Evolutionary conservation across 2,329 filamentous ascomycete genomes (phyloP).

Genomic region (Erysiphe pulchra): DNA sequence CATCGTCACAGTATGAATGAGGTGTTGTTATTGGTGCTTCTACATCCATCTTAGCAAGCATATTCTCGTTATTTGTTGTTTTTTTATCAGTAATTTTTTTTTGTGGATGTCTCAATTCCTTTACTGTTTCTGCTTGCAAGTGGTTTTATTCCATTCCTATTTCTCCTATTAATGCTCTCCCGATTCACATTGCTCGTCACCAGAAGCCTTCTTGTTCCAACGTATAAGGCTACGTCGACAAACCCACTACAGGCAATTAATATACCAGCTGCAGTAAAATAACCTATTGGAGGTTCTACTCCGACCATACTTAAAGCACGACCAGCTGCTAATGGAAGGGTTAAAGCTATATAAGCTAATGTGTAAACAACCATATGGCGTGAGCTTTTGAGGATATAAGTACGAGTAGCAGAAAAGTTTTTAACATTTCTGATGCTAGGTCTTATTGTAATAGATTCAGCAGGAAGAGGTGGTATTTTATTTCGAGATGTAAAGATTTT

Average conservation of each 20-base stretch:
- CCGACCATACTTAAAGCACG: conserved; percentile 22
- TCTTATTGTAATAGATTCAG: not conserved
- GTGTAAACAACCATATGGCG: conserved; percentile 26
- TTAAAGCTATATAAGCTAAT: conserved; percentile 22
- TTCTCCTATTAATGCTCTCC: not conserved
- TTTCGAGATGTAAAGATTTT: too few species aligned
- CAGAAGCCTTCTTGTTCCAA: conserved; percentile 6
- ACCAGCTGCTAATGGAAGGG: conserved; percentile 23
- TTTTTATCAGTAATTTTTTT: too few species aligned
- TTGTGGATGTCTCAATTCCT: too few species aligned
- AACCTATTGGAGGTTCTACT: conserved; percentile 2
- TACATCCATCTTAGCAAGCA: too few species aligned
- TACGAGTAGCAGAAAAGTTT: conserved; percentile 4
- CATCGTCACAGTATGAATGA: too few species aligned
- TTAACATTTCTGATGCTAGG: conserved; percentile 1
- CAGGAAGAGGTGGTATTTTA: not conserved
- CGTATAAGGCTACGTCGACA: conserved; percentile 8
- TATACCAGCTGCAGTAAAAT: conserved; percentile 6
- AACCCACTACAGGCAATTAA: conserved; percentile 8
- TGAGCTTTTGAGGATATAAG: conserved; percentile 15
- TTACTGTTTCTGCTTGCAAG: not conserved
- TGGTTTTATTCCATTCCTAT: not conserved
- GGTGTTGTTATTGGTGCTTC: too few species aligned
- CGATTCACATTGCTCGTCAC: not conserved
- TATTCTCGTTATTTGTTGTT: too few species aligned